Evolutionary conservation across 495 filamentous ascomycete species (phyloP).

Genomic region (Evansstolkia leycettana): DNA sequence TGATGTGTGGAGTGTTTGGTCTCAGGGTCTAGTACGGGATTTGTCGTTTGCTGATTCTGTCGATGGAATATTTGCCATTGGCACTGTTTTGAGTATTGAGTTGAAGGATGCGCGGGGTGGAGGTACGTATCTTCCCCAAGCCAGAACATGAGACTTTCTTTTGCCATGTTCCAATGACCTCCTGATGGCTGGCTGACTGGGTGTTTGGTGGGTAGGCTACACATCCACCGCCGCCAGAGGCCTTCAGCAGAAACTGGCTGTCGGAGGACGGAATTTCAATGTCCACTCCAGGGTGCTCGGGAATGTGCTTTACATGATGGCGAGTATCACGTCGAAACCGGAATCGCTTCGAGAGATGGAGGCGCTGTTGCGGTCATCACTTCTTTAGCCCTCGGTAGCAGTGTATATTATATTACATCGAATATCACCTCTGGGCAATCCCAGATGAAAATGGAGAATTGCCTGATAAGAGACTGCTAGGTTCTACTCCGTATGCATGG

Average conservation of each 20-base stretch:
- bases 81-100: constrained; percentile 56
- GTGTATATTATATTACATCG: too few relatives aligned
- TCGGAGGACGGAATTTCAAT: constrained; percentile 32
- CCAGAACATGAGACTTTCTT: too few relatives aligned
- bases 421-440: too few relatives aligned
- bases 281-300: constrained; percentile 65
- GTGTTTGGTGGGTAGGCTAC: too few relatives aligned
- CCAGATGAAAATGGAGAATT: too few relatives aligned
- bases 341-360: constrained; percentile 40
- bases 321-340: constrained; percentile 45
- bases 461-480: too few relatives aligned
- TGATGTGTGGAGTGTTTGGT: constrained; percentile 59
- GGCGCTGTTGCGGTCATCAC: constrained; percentile 9
- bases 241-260: constrained; percentile 42
- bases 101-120: constrained; percentile 35
- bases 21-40: constrained; percentile 36
- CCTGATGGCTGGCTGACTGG: too few relatives aligned
- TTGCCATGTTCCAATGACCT: too few relatives aligned
- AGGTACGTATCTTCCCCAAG: constrained; percentile 22
- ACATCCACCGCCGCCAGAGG: constrained; percentile 50
- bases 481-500: too few relatives aligned
- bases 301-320: constrained; percentile 70
- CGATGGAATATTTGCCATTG: constrained; percentile 55
- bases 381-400: too few relatives aligned
- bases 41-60: constrained; percentile 42